Evolutionary conservation across 805 yeast species (phyloP).

Genomic region (Kazachstania africana): DNA sequence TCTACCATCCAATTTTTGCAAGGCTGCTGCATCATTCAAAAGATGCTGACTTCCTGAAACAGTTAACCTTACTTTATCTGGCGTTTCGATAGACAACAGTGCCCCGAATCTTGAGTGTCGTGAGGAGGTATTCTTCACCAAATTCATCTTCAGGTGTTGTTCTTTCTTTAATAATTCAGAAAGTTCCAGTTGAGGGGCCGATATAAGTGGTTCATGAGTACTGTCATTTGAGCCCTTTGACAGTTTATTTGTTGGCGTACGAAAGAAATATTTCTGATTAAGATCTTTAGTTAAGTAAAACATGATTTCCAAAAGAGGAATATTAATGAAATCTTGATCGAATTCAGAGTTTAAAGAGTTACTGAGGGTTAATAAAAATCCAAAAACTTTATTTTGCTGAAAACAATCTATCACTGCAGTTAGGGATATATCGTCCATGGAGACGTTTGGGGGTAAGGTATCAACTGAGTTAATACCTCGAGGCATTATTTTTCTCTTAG

Average conservation of each 20-base stretch:
- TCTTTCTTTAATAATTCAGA: slow-evolving; percentile 51
- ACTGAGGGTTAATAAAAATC: slow-evolving; percentile 58
- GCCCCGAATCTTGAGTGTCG: slow-evolving; percentile 93
- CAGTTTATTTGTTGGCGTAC: too few relatives aligned
- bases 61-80: slow-evolving; percentile 45
- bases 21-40: slow-evolving; percentile 36
- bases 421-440: slow-evolving; percentile 56
- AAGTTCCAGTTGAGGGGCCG: too few relatives aligned
- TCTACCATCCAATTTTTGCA: slow-evolving; percentile 53
- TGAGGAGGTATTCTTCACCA: slow-evolving; percentile 42
- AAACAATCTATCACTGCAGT: slow-evolving; percentile 47
- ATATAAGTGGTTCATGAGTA: slow-evolving; percentile 12
- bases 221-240: not conserved
- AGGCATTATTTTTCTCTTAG: slow-evolving; percentile 28
- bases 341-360: slow-evolving; percentile 55
- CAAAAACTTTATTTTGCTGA: slow-evolving; percentile 60
- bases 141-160: slow-evolving; percentile 35
- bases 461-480: slow-evolving; percentile 23
- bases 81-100: slow-evolving; percentile 56
- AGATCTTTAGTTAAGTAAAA: slow-evolving; percentile 52
- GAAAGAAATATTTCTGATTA: slow-evolving; percentile 22
- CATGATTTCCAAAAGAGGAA: slow-evolving; percentile 56
- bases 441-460: slow-evolving; percentile 43
- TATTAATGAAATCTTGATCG: slow-evolving; percentile 47
- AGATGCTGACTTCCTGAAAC: slow-evolving; percentile 67